Base-by-base conservation (phyloP, 176 grass and related monocot genomes). In the Triticum monococcum region DNA sequence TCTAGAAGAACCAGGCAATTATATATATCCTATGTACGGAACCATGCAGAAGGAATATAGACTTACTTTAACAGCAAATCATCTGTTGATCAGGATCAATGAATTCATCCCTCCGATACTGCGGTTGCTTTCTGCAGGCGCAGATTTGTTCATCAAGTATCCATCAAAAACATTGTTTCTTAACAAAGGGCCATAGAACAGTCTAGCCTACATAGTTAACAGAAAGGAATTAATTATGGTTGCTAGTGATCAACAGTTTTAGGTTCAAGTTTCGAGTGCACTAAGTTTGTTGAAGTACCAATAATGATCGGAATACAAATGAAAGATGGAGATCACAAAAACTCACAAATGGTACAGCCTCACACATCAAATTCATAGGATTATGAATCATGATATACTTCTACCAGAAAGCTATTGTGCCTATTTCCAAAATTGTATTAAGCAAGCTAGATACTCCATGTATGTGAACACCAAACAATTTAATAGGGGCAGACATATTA, bases 51-150 rank as follows among this genome's bases (percentile, higher is more conserved):
- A 79, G 22, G 18, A 86, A 72, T 48, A 85, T 24, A 66, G 28
- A 85, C 76, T 80, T 45, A 72, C 59, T 85, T 28, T 45, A 75
- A 66, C 40, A 67, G 24, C 18, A 75, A 67, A 89, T 65, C 76
- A 75, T 89, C 83, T 76, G 48, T 17, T 52, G 33, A 59, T 61
- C 60, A 68, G 66, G 68, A 67, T 60, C 68, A 25, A 31, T 23
- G n/a, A 60, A 6, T 75, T 32, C 60, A 80, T 89, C 59, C 8
- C 32, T 68, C 33, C 4, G 5, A 59, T 70, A 41, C 7, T 31
- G 14, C 14, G 8, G 78, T 72, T 70, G 52, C 77, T 69, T 60
- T 78, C 77, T 86, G 77, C 36, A 80, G 35, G 64, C 17, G 80
- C 50, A 80, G 72, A 62, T 72, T 62, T 41, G 6, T 52, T 4